Evolutionary conservation across 208 protist species (phyloP).

Genomic region (Leishmania tarentolae): DNA sequence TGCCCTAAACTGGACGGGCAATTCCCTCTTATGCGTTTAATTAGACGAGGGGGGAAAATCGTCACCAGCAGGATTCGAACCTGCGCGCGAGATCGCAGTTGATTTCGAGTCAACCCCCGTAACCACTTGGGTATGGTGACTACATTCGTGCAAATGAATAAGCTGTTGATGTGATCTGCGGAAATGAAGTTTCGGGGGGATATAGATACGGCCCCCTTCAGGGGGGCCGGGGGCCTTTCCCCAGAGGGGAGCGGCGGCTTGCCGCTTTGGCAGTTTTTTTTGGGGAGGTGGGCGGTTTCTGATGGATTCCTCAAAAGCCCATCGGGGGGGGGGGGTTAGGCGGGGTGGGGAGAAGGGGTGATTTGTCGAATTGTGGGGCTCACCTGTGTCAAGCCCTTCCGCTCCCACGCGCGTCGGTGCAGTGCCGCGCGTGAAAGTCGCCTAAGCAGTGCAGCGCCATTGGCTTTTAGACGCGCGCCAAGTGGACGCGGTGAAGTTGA

Average conservation of each 20-base stretch:
- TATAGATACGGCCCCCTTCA: too few species aligned
- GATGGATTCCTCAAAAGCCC: too few species aligned
- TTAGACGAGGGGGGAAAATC: too few species aligned
- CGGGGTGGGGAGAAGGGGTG: neutral
- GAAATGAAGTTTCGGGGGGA: too few species aligned
- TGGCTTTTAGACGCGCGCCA: neutral
- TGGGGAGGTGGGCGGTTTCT: too few species aligned
- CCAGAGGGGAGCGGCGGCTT: too few species aligned
- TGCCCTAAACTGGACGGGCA: slow-evolving; percentile 17
- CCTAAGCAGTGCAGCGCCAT: neutral
- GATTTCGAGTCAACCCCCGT: slow-evolving; percentile 90
- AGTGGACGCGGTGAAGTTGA: neutral
- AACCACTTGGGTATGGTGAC: slow-evolving; percentile 90
- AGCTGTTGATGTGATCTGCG: too few species aligned
- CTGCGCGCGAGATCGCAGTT: slow-evolving; percentile 88
- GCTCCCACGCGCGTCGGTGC: neutral
- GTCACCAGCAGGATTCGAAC: slow-evolving; percentile 89
- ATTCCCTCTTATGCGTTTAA: neutral
- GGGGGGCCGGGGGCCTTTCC: too few species aligned
- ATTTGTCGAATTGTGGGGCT: neutral
- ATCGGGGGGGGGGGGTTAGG: too few species aligned
- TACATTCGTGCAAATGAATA: too few species aligned
- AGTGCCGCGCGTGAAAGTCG: neutral
- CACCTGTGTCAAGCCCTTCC: neutral
- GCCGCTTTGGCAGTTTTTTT: too few species aligned